A percentile compares a stretch with the other conserved stretches of the same genome.
Evolutionary conservation across 768 basidiomycete species (phyloP).

Genomic region (Pulveroboletus sp.): DNA sequence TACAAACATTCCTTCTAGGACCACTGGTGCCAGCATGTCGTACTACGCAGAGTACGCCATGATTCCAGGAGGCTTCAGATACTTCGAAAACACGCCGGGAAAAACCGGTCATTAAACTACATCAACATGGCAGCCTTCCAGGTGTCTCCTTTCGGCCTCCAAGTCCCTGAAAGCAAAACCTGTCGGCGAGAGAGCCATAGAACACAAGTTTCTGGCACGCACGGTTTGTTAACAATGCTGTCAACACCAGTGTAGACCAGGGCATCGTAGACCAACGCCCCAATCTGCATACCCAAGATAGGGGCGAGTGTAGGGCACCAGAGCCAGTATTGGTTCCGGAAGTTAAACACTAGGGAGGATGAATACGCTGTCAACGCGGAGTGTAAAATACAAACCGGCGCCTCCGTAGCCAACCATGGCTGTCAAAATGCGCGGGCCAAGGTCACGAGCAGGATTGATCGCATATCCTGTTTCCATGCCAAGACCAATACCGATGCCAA

Average conservation of each 20-base stretch:
- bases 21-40: too few relatives aligned
- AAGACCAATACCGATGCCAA: conserved; percentile 57
- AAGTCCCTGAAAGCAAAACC: conserved; percentile 6
- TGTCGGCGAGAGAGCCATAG: background rate
- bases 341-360: conserved; percentile 20
- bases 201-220: conserved; percentile 1
- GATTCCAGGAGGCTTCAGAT: background rate
- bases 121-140: conserved; percentile 9
- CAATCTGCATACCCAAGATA: conserved; percentile 56
- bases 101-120: conserved; percentile 7
- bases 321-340: conserved; percentile 64
- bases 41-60: background rate
- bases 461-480: conserved; percentile 69
- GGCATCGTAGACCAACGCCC: conserved; percentile 55
- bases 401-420: conserved; percentile 72
- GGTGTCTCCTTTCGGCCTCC: conserved; percentile 14
- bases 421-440: conserved; percentile 66
- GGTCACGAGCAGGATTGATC: conserved; percentile 70
- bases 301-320: conserved; percentile 66
- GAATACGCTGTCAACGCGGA: background rate
- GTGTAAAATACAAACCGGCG: conserved; percentile 36
- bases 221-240: conserved; percentile 55
- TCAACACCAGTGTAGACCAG: conserved; percentile 58
- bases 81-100: background rate
- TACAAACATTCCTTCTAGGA: too few relatives aligned